A percentile compares a stretch with the other conserved stretches of the same genome.
Conservation (phyloP, 768 basidiomycete species). For the Auriscalpium vulgare region DNA sequence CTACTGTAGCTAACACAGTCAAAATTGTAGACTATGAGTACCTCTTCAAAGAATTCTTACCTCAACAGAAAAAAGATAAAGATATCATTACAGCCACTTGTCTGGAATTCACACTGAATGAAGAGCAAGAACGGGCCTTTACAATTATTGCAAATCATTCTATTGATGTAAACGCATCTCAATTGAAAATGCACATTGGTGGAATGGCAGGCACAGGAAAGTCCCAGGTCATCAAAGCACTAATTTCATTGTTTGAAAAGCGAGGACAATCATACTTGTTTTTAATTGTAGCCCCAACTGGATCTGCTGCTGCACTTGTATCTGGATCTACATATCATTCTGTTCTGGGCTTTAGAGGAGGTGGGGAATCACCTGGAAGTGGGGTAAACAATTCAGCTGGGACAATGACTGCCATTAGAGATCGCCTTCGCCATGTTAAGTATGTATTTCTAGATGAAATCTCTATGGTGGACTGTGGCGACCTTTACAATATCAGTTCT, state of each 20-base stretch:
- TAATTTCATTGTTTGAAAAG: slow-evolving; percentile 9
- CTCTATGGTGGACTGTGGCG: slow-evolving; percentile 30
- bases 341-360: slow-evolving; percentile 2
- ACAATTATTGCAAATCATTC: slow-evolving; percentile 14
- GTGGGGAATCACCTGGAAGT: not conserved
- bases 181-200: slow-evolving; percentile 17
- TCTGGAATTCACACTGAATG: slow-evolving; percentile 5
- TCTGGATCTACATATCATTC: slow-evolving; percentile 20
- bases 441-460: slow-evolving; percentile 38
- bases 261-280: slow-evolving; percentile 5
- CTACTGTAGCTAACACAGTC: not conserved
- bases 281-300: slow-evolving; percentile 15
- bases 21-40: not conserved
- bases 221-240: slow-evolving; percentile 14
- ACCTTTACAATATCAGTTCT: slow-evolving; percentile 20
- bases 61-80: not conserved
- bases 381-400: not conserved
- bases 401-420: not conserved
- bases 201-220: slow-evolving; percentile 20
- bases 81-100: not conserved
- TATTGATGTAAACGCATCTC: not conserved
- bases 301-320: slow-evolving; percentile 10
- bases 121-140: slow-evolving; percentile 15
- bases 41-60: not conserved
- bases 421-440: slow-evolving; percentile 20